phyloP scores from a whole-genome alignment of 2,329 filamentous ascomycete genomes.

The Rugonectria rugulosa region DNA sequence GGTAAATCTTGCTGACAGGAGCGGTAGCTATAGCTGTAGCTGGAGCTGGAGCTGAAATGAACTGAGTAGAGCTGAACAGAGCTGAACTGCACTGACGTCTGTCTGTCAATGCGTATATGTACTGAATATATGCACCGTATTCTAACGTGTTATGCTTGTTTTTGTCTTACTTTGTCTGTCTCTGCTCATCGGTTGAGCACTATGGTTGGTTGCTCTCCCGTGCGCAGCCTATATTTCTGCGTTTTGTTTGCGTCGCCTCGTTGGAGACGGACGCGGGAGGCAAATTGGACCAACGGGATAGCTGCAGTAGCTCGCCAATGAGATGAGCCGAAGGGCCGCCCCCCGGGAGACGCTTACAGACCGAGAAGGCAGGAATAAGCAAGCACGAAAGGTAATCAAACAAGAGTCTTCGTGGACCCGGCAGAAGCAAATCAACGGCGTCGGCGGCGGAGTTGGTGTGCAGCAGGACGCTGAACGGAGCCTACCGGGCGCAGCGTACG shows the following conservation, averaged over 20 bases:
- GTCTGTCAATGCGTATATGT: not conserved
- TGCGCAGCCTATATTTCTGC: not conserved
- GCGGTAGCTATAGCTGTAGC: too few species aligned
- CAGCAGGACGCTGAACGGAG: constrained; percentile 13
- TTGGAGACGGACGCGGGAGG: not conserved
- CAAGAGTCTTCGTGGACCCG: constrained; percentile 7
- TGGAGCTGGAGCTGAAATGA: not conserved
- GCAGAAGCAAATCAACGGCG: constrained; percentile 8
- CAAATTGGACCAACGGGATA: not conserved
- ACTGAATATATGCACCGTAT: not conserved
- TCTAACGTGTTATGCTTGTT: not conserved
- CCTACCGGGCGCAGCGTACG: constrained; percentile 6
- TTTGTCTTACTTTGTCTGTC: constrained; percentile 2
- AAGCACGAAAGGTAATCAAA: not conserved
- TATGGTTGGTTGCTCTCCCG: constrained; percentile 3
- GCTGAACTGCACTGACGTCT: not conserved
- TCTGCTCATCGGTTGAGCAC: not conserved
- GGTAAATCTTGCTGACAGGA: constrained; percentile 2
- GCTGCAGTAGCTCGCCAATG: constrained; percentile 3
- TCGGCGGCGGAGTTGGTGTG: not conserved
- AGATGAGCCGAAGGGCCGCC: not conserved
- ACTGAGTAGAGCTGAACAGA: not conserved
- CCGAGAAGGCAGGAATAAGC: constrained; percentile 1
- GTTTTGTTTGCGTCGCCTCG: constrained; percentile 1
- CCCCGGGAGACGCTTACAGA: constrained; percentile 6